These are phyloP conservation scores for Lanmaoa pseudosensibilis DNA, from an alignment of 768 basidiomycete species.

Conservation along the genomic window DNA sequence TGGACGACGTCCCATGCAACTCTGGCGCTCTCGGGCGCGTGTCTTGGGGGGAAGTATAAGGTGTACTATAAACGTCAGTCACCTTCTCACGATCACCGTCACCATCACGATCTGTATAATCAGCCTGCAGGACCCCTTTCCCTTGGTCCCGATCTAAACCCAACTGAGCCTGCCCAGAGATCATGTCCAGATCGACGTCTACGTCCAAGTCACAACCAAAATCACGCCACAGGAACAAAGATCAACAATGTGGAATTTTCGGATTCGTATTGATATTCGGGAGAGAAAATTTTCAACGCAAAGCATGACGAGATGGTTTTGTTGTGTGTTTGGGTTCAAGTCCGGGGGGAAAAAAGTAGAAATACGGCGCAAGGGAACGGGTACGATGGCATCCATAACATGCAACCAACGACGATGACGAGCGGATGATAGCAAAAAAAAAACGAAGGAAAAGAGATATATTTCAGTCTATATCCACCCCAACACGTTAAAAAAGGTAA, in stretches of 20 bases:
- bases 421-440: constrained; percentile 40
- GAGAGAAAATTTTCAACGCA: neutral
- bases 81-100: constrained; percentile 4
- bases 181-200: constrained; percentile 1
- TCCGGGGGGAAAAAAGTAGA: neutral
- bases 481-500: constrained; percentile 43
- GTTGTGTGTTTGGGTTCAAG: constrained; percentile 4
- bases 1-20: constrained; percentile 6
- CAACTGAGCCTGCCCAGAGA: neutral
- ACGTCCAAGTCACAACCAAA: constrained; percentile 5
- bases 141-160: neutral
- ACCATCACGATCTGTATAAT: neutral
- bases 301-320: constrained; percentile 6
- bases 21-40: constrained; percentile 6
- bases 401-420: constrained; percentile 12
- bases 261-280: constrained; percentile 17
- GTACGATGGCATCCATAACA: constrained; percentile 12
- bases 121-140: neutral
- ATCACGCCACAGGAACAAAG: constrained; percentile 11
- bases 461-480: constrained; percentile 78
- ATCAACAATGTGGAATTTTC: constrained; percentile 9
- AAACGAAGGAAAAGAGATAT: constrained; percentile 47
- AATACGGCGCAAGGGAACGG: constrained; percentile 1
- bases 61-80: constrained; percentile 26
- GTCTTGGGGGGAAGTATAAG: constrained; percentile 21